Conservation (phyloP, 768 basidiomycete species). For the Lactifluus rugatus region DNA sequence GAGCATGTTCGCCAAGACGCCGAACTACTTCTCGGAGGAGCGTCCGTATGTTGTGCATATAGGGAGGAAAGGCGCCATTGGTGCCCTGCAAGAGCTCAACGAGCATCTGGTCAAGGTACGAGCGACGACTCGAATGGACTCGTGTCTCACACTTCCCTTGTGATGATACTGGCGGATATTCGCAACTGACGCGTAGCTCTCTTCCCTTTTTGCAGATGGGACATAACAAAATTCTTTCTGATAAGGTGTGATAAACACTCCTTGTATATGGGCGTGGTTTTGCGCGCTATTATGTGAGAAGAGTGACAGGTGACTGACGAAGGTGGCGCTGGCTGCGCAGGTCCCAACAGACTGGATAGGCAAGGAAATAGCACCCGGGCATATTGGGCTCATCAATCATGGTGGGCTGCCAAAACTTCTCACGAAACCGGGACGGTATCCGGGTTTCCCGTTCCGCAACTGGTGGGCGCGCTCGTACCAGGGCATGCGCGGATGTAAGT, state of each 20-base stretch:
- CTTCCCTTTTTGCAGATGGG: constrained; percentile 36
- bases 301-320: background rate
- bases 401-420: constrained; percentile 75
- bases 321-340: constrained; percentile 23
- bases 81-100: constrained; percentile 63
- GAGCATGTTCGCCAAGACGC: constrained; percentile 1
- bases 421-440: constrained; percentile 68
- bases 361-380: constrained; percentile 60
- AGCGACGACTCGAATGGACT: background rate
- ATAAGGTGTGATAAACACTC: constrained; percentile 34
- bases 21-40: constrained; percentile 33
- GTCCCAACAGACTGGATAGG: constrained; percentile 61
- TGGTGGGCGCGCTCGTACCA: constrained; percentile 78
- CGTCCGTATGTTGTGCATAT: constrained; percentile 67
- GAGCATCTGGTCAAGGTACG: constrained; percentile 43
- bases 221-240: constrained; percentile 47
- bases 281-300: background rate
- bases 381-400: constrained; percentile 67
- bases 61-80: constrained; percentile 53
- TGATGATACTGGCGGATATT: background rate
- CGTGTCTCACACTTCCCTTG: background rate
- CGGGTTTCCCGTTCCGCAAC: constrained; percentile 62
- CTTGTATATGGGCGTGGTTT: background rate
- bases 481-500: constrained; percentile 59
- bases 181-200: background rate